phyloP scores from a whole-genome alignment of 805 yeast genomes.

The Candida krabiensis region DNA sequence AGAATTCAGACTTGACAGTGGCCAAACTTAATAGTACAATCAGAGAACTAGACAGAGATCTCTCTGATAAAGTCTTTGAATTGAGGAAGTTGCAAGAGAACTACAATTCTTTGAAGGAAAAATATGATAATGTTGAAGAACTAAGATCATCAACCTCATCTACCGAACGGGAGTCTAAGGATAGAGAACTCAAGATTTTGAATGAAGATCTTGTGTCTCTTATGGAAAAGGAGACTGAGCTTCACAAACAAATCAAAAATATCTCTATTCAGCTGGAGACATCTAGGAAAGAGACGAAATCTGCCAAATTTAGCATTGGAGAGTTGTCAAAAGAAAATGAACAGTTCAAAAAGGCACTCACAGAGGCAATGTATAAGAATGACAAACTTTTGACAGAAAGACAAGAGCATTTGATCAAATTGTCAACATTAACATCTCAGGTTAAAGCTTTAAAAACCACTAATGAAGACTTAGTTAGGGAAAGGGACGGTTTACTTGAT shows the following conservation, averaged over 20 bases:
- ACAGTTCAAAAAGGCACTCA: conserved; percentile 40
- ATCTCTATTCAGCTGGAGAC: conserved; percentile 61
- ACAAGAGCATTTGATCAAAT: conserved; percentile 45
- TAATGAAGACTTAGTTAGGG: conserved; percentile 58
- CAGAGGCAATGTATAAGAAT: conserved; percentile 43
- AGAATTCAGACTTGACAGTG: conserved; percentile 51
- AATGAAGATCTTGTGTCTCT: conserved; percentile 53
- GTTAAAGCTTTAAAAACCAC: conserved; percentile 56
- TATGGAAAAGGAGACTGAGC: conserved; percentile 63
- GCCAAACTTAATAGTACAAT: conserved; percentile 52
- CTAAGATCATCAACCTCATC: conserved; percentile 34
- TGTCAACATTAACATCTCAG: conserved; percentile 50
- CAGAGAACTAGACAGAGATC: conserved; percentile 50
- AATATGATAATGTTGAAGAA: conserved; percentile 44
- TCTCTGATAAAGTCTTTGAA: conserved; percentile 59
- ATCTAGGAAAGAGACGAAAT: conserved; percentile 43
- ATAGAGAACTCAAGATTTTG: conserved; percentile 53
- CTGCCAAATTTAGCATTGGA: conserved; percentile 37
- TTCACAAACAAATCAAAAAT: conserved; percentile 63
- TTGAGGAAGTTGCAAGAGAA: conserved; percentile 48
- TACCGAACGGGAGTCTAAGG: conserved; percentile 31
- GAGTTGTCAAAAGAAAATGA: conserved; percentile 43
- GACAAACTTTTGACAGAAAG: conserved; percentile 42
- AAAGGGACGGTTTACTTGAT: conserved; percentile 58
- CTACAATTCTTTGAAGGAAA: conserved; percentile 52